These are phyloP conservation scores for Colletotrichum musae DNA, from an alignment of 2,329 filamentous ascomycete species.

Conservation along the genomic window DNA sequence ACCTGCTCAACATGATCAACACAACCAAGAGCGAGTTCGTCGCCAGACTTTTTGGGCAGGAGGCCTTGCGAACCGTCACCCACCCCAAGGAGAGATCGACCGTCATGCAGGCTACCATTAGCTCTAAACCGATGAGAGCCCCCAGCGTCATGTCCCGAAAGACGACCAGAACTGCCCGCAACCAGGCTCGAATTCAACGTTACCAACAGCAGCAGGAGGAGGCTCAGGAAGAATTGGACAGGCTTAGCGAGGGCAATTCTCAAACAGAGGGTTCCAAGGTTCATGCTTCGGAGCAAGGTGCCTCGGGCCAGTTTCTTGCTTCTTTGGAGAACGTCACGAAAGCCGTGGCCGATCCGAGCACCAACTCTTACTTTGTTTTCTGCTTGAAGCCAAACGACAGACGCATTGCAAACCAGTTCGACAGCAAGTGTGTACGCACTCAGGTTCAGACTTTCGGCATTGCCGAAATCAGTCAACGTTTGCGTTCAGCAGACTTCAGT, in stretches of 20 bases:
- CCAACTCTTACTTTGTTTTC: constrained; percentile 96
- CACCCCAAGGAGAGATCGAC: constrained; percentile 92
- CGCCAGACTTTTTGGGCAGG: constrained; percentile 92
- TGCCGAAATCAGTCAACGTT: constrained; percentile 93
- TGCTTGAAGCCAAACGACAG: constrained; percentile 98
- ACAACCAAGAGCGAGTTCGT: constrained; percentile 92
- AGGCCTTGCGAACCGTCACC: constrained; percentile 91
- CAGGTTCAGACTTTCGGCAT: constrained; percentile 97
- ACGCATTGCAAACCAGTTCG: constrained; percentile 97
- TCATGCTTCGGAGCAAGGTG: constrained; percentile 74
- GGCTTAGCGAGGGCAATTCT: constrained; percentile 63
- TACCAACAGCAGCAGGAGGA: constrained; percentile 55
- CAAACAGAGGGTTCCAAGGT: constrained; percentile 58
- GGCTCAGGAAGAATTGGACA: constrained; percentile 62
- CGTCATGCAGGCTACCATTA: constrained; percentile 96
- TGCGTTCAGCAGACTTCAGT: constrained; percentile 95
- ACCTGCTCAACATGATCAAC: constrained; percentile 94
- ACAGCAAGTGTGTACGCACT: constrained; percentile 96
- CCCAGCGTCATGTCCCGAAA: constrained; percentile 93
- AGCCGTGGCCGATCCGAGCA: constrained; percentile 83
- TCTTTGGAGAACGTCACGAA: constrained; percentile 93
- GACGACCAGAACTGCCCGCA: constrained; percentile 61
- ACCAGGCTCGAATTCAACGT: constrained; percentile 45
- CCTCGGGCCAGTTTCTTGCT: constrained; percentile 91
- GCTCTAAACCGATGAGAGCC: constrained; percentile 92